Conservation (phyloP, 2,329 filamentous ascomycete species). For the Cordyceps fumosorosea region DNA sequence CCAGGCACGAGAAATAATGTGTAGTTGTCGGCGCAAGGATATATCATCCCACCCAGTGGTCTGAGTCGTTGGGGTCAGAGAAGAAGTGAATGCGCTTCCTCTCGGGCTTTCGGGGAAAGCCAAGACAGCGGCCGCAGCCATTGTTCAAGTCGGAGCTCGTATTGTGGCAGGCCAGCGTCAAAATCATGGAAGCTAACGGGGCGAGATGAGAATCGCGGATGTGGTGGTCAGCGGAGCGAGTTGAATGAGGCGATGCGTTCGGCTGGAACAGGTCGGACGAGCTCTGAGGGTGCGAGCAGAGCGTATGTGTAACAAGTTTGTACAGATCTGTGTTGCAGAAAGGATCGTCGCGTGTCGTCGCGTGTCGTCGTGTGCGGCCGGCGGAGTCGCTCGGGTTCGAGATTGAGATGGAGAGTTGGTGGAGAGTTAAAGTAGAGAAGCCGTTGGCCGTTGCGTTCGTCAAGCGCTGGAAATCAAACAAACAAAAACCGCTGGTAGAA, state of each 20-base stretch:
- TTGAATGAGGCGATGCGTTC: neutral
- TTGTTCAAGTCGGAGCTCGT: slow-evolving; percentile 43
- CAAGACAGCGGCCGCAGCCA: slow-evolving; percentile 48
- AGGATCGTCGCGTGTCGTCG: neutral
- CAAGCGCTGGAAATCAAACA: slow-evolving; percentile 4
- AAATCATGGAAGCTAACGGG: slow-evolving; percentile 46
- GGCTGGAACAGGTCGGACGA: neutral
- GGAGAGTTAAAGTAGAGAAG: neutral
- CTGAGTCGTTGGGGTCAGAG: slow-evolving; percentile 28
- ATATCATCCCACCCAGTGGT: slow-evolving; percentile 32
- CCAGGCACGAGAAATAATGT: slow-evolving; percentile 36
- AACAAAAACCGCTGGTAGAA: neutral
- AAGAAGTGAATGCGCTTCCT: slow-evolving; percentile 34
- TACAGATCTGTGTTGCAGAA: neutral
- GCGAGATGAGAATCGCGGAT: slow-evolving; percentile 10
- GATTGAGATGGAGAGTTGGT: neutral
- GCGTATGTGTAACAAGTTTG: neutral
- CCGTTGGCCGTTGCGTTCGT: slow-evolving; percentile 12
- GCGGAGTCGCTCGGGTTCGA: neutral
- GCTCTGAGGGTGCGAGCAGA: neutral
- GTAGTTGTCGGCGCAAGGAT: slow-evolving; percentile 28
- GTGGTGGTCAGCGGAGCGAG: neutral
- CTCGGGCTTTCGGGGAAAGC: slow-evolving; percentile 35
- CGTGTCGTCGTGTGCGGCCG: neutral
- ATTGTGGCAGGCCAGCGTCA: slow-evolving; percentile 33